Percentiles rank a stretch among this genome's conserved stretches.
These are phyloP conservation scores for Eucalyptus pumila DNA, from an alignment of 345 rosid species.

Conservation along the genomic window DNA sequence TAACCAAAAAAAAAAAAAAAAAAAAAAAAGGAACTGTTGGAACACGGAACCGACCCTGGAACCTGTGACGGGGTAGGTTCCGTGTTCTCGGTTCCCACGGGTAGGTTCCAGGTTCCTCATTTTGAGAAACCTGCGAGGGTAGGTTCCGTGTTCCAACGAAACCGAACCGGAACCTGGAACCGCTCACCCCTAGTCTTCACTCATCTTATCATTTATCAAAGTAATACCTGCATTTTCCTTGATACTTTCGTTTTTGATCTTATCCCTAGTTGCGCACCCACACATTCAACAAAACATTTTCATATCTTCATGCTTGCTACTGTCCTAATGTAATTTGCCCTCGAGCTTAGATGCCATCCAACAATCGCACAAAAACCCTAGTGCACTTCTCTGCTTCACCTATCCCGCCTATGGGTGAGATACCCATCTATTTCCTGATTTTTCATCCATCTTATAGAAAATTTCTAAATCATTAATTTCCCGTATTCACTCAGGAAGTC, in stretches of 20 bases:
- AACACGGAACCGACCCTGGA: no score
- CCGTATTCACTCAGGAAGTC: rapidly evolving
- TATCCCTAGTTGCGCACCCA: not conserved
- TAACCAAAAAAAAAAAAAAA: no score
- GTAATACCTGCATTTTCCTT: not conserved
- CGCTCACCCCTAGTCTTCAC: no score
- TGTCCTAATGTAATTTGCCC: no score
- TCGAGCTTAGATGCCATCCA: not conserved
- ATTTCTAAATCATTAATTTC: not conserved
- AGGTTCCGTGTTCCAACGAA: no score
- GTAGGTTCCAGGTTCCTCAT: no score
- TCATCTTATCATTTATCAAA: not conserved
- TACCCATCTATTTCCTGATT: not conserved
- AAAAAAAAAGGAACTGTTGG: no score
- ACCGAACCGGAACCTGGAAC: no score
- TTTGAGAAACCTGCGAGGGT: no score
- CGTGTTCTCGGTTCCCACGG: no score
- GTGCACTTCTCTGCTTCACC: not conserved
- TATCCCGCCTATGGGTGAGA: not conserved
- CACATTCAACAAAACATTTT: not conserved
- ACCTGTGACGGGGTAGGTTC: no score
- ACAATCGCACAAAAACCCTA: not conserved
- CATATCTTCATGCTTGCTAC: not conserved
- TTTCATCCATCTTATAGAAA: not conserved
- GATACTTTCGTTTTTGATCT: not conserved